Evolutionary conservation across 169 alveolate species (phyloP).

Genomic region (Besnoitia besnoiti): DNA sequence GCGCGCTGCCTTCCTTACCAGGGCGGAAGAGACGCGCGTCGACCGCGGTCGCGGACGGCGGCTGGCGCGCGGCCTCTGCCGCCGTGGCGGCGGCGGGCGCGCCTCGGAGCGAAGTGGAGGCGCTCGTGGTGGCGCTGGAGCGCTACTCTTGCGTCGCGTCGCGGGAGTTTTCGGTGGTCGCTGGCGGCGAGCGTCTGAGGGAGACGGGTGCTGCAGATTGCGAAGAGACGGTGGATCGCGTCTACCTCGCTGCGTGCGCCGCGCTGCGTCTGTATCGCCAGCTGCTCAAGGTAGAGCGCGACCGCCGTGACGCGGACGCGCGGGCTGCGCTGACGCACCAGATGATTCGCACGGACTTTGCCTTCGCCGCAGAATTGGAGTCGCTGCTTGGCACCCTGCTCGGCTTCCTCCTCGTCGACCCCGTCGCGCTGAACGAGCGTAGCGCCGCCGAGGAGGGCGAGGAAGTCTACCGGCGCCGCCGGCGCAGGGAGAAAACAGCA

Average conservation of each 20-base stretch:
- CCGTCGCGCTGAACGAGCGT: not conserved
- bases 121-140: not conserved
- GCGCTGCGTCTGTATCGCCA: not conserved
- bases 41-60: not conserved
- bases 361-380: not conserved
- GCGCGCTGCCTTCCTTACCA: not conserved
- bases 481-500: not conserved
- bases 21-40: not conserved
- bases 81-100: not conserved
- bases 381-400: not conserved
- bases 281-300: not conserved
- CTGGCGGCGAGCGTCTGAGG: not conserved
- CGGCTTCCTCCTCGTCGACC: not conserved
- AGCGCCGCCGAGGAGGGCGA: conserved; percentile 15
- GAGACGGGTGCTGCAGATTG: too few species aligned
- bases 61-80: too few species aligned
- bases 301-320: not conserved
- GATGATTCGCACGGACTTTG: not conserved
- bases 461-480: not conserved
- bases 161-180: not conserved
- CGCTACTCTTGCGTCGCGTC: not conserved
- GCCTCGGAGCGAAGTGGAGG: not conserved
- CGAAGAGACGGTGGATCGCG: conserved; percentile 13
- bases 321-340: not conserved
- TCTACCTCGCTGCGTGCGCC: conserved; percentile 24